Evolutionary conservation across 192 early-diverging fungal species (phyloP).

Genomic region (Coemansia umbellata): DNA sequence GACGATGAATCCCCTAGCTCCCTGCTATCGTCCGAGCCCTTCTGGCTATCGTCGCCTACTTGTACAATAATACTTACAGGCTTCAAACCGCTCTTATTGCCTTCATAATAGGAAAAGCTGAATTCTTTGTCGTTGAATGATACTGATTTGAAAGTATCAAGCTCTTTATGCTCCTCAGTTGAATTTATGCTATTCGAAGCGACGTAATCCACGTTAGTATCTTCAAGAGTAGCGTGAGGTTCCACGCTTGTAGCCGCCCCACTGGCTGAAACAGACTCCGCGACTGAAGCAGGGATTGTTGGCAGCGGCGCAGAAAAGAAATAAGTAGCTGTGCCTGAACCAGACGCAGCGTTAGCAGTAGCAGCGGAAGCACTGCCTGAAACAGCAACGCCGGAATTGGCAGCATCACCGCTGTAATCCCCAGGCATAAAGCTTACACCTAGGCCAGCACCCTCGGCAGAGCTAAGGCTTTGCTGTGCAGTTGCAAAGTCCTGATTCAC

Average conservation of each 20-base stretch:
- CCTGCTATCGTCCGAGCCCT: constrained; percentile 1
- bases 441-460: constrained; percentile 21
- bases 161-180: no score
- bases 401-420: background rate
- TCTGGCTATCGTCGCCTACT: constrained; percentile 32
- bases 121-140: background rate
- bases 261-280: background rate
- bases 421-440: constrained; percentile 5
- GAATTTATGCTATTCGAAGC: no score
- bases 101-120: background rate
- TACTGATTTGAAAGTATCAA: background rate
- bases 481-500: constrained; percentile 45
- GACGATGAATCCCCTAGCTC: background rate
- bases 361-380: background rate
- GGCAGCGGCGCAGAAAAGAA: constrained; percentile 17
- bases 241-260: background rate
- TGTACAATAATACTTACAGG: constrained; percentile 41
- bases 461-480: constrained; percentile 47
- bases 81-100: constrained; percentile 9
- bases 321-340: background rate
- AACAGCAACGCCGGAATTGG: constrained; percentile 2
- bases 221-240: background rate
- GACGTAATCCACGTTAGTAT: background rate
- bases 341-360: background rate
- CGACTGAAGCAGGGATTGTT: constrained; percentile 16